Evolutionary conservation across 2,329 filamentous ascomycete genomes (phyloP).

Genomic region (Malbranchea cinnamomea): DNA sequence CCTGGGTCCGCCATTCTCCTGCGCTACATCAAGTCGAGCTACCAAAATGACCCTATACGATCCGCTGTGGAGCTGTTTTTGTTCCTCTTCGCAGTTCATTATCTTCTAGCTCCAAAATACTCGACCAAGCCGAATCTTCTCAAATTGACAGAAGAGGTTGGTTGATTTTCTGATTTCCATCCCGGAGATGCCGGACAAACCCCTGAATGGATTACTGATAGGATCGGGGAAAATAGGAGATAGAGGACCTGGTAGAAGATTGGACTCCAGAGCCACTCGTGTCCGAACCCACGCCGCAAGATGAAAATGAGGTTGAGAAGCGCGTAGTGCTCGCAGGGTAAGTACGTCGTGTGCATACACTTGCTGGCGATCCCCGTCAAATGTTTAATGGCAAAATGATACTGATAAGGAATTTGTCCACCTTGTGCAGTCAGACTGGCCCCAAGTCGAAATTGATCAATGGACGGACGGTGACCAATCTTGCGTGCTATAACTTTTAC

Average conservation of each 20-base stretch:
- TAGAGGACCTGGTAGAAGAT: constrained; percentile 91
- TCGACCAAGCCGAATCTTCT: constrained; percentile 86
- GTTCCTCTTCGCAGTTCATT: constrained; percentile 88
- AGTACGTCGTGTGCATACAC: constrained; percentile 10
- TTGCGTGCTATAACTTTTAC: constrained; percentile 94
- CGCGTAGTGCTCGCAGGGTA: constrained; percentile 80
- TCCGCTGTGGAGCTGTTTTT: constrained; percentile 87
- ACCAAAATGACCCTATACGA: constrained; percentile 91
- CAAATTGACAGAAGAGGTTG: constrained; percentile 65
- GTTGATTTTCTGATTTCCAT: constrained; percentile 8
- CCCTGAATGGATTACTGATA: background rate
- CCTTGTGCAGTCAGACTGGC: constrained; percentile 54
- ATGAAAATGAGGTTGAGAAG: constrained; percentile 71
- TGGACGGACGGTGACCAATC: constrained; percentile 81
- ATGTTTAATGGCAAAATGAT: background rate
- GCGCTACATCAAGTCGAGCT: constrained; percentile 91
- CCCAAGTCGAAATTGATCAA: constrained; percentile 79
- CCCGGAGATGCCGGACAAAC: too few relatives aligned
- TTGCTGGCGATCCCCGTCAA: background rate
- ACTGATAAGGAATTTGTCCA: constrained; percentile 5
- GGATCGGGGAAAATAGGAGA: constrained; percentile 49
- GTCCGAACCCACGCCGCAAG: constrained; percentile 53
- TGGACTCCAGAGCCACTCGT: constrained; percentile 93
- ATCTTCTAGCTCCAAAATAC: constrained; percentile 82
- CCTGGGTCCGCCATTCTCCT: constrained; percentile 89